Conservation (phyloP, 1,284 basidiomycete genomes). For the Abortiporus biennis region DNA sequence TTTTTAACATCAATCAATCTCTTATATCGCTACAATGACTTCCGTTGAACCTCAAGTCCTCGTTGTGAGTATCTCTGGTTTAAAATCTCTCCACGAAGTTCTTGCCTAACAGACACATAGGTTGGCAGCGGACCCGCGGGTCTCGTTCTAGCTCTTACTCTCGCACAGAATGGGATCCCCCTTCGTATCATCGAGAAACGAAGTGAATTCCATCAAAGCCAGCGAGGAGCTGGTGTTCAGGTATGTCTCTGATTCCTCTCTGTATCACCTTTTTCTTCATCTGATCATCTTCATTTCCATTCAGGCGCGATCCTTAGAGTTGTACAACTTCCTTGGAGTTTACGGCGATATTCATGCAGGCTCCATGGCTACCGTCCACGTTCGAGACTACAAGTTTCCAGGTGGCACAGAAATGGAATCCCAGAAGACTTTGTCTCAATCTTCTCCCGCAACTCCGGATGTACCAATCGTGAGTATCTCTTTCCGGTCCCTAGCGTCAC, state of each 20-base stretch:
- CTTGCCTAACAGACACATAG: no score
- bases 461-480: conserved; percentile 15
- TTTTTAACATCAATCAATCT: no score
- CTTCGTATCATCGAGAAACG: conserved; percentile 7
- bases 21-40: no score
- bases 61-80: no score
- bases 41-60: no score
- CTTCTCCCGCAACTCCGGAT: conserved; percentile 13
- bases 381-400: conserved; percentile 14
- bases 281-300: no score
- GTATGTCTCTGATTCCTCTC: not conserved
- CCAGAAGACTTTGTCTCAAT: conserved; percentile 8
- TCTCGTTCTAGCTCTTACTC: conserved; percentile 1
- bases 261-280: not conserved
- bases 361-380: conserved; percentile 1
- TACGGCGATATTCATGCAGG: conserved; percentile 7
- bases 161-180: conserved; percentile 3
- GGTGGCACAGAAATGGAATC: conserved; percentile 15
- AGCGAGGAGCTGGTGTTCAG: conserved; percentile 1
- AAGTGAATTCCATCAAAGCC: not conserved
- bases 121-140: conserved; percentile 2
- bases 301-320: conserved; percentile 16
- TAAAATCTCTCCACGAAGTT: no score
- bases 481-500: not conserved
- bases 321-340: conserved; percentile 16